Evolutionary conservation across 2,329 filamentous ascomycete genomes (phyloP).

Genomic region (Penicillium verrucosum): DNA sequence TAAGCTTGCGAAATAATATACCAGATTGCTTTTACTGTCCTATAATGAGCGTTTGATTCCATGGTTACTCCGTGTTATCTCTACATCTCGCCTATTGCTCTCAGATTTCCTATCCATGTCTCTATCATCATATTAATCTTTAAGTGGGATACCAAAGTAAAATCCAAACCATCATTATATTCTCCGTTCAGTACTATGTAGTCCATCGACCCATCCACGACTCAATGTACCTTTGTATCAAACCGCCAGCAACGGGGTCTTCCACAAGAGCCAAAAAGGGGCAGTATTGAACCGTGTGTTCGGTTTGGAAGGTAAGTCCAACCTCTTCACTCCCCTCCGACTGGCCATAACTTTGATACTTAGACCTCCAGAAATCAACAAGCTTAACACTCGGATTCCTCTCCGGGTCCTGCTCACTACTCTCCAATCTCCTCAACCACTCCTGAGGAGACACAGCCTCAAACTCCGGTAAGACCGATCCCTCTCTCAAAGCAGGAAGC

Average conservation of each 20-base stretch:
- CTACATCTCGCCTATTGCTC: background rate
- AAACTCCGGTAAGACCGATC: conserved; percentile 30
- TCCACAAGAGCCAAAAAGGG: conserved; percentile 13
- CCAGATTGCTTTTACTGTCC: background rate
- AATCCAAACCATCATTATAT: background rate
- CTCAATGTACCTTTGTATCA: conserved; percentile 19
- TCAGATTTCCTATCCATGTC: background rate
- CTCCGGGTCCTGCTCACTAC: conserved; percentile 48
- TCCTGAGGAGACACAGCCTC: conserved; percentile 31
- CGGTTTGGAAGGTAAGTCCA: conserved; percentile 16
- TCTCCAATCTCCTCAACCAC: conserved; percentile 37
- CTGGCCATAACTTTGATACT: conserved; percentile 39
- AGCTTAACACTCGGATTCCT: conserved; percentile 54
- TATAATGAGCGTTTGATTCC: background rate
- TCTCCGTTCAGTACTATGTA: background rate
- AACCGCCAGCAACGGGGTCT: conserved; percentile 14
- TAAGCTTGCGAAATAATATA: background rate
- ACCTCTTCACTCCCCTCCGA: background rate
- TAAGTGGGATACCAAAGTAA: background rate
- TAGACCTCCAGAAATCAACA: conserved; percentile 52
- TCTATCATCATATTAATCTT: background rate
- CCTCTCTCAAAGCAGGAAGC: conserved; percentile 30
- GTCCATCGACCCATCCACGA: conserved; percentile 20
- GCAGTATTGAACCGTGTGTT: conserved; percentile 15
- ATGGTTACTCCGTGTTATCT: too few relatives aligned